Percentiles rank a stretch among this genome's conserved stretches.
These are phyloP conservation scores for Pistacia integerrima DNA, from an alignment of 345 rosid species.

Conservation along the genomic window DNA sequence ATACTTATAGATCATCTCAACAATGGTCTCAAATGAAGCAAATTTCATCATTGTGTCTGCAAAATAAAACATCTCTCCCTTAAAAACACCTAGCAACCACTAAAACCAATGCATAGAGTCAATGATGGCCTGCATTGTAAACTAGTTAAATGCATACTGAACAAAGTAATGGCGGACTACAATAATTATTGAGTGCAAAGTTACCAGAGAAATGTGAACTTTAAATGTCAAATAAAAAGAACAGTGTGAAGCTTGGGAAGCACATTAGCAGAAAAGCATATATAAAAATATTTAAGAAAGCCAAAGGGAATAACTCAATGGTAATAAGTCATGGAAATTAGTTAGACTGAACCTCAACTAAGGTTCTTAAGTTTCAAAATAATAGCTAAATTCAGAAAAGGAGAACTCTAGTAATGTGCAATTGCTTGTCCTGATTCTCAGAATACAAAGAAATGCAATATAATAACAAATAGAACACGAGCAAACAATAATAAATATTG, in stretches of 20 bases:
- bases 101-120: not conserved
- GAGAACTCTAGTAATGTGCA: not conserved
- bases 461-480: not conserved
- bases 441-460: not conserved
- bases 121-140: not conserved
- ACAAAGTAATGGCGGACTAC: not conserved
- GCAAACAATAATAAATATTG: not conserved
- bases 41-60: constrained; percentile 99
- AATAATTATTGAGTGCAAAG: not conserved
- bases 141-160: not conserved
- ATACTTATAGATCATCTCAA: constrained; percentile 85
- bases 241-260: not conserved
- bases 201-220: not conserved
- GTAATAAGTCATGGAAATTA: not conserved
- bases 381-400: not conserved
- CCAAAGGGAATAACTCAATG: not conserved
- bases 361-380: not conserved
- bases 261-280: not conserved
- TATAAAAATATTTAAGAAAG: not conserved
- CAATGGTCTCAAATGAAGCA: constrained; percentile 92
- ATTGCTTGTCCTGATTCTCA: not conserved
- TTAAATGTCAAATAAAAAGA: not conserved
- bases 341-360: not conserved
- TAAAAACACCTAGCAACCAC: constrained; percentile 1
- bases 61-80: constrained; percentile 2